phyloP scores from a whole-genome alignment of 179 eudicot genomes.

The Silene coronaria region DNA sequence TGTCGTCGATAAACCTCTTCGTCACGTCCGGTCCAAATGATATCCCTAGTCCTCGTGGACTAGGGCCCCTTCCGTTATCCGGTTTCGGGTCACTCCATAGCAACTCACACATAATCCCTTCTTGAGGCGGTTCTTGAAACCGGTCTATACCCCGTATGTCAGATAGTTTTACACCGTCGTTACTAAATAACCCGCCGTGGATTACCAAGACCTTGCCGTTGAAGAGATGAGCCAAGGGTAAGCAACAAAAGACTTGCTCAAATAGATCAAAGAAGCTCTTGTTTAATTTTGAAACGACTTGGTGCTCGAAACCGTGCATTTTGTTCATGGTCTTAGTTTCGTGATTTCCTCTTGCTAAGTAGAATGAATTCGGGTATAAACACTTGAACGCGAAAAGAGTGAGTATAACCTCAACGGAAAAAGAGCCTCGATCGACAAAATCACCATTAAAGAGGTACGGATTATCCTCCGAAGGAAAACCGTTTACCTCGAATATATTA shows the following conservation, averaged over 20 bases:
- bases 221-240: conserved; percentile 1
- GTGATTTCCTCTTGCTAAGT: neutral
- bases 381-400: conserved; percentile 4
- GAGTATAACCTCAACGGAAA: neutral
- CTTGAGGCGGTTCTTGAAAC: neutral
- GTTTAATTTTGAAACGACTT: neutral
- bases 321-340: neutral
- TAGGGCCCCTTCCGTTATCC: neutral
- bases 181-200: neutral
- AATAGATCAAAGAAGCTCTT: neutral
- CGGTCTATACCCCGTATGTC: neutral
- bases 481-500: neutral
- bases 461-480: neutral
- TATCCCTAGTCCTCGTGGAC: neutral
- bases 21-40: neutral
- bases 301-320: neutral
- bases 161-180: neutral
- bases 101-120: conserved; percentile 5
- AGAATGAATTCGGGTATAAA: neutral
- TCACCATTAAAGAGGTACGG: neutral
- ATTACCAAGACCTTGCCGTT: neutral
- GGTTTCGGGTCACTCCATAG: neutral
- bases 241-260: neutral
- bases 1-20: neutral
- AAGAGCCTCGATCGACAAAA: neutral